Base-by-base conservation (phyloP, 1,139 yeast species). In the Saccharomyces hybrid region DNA sequence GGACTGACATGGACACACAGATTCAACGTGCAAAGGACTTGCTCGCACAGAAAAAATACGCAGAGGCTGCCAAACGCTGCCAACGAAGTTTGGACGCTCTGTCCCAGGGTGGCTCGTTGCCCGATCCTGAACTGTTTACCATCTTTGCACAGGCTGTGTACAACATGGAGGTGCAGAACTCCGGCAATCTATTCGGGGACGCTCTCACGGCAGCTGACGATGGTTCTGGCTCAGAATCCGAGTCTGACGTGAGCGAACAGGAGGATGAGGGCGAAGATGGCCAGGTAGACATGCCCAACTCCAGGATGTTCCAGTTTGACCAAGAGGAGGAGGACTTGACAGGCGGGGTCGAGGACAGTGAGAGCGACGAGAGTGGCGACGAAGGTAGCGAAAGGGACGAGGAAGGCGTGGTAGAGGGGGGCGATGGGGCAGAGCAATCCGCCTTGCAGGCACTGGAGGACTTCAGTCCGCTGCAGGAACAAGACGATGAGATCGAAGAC, bases 1-100 rank as follows among this genome's bases (percentile, higher is more conserved):
- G 7, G 3, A 11, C 19, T 8, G 26, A 38, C 19, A 38, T 38
- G 44, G 44, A 38, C 16, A 19, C 24, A 11, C 44, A 38, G 24
- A 19, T 38, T 38, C 44, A 38, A 16, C 16, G 12, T 16, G 44
- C 44, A 38, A 38, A 12, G 11, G 44, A 16, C 11, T 38, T 38
- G 26, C 26, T 38, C 5, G 86, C 89, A 1, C 71, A 75, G 26
- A 83, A 82, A 64, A 76, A 84, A 49, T 89, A 76, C 66, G 95
- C 85, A 49, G 69, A 70, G 28, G 91, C 97, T 0, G 82, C 82
- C 1, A 89, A 83, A 57, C 75, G 76, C 55, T 88, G 87, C 60
- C 91, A 88, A 0, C 82, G 83, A 54, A 93, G 95, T 0, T 87
- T 96, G 67, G 86, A 81, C 57, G 57, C 44, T 16, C n/a, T 16